These are phyloP conservation scores for Aspergillus cavernicola DNA, from an alignment of 495 filamentous ascomycete species.

Conservation along the genomic window DNA sequence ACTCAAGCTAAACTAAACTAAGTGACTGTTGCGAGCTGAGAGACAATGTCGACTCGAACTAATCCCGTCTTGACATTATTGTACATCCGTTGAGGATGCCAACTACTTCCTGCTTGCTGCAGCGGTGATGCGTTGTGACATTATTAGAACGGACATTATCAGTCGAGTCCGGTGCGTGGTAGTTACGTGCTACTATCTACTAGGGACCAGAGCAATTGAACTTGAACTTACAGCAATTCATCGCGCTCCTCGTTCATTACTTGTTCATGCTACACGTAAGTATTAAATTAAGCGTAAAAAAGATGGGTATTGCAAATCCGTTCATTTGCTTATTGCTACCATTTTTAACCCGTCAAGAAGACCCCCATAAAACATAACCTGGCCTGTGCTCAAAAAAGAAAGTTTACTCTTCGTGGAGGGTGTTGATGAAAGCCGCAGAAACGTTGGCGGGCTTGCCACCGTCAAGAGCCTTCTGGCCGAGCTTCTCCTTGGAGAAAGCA, in stretches of 20 bases:
- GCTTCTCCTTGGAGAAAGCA: slow-evolving; percentile 77
- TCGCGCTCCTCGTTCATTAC: neutral
- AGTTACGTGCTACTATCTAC: no score
- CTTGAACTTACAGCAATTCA: no score
- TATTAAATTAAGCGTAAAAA: neutral
- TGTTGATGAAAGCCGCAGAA: slow-evolving; percentile 47
- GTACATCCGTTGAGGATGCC: no score
- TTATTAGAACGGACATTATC: no score
- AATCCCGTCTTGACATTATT: no score
- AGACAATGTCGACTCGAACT: no score
- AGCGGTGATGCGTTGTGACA: no score
- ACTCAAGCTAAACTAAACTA: no score
- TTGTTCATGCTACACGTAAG: neutral
- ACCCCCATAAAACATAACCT: slow-evolving; percentile 8
- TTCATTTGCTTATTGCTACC: slow-evolving; percentile 24
- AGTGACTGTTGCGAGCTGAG: no score
- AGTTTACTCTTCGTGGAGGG: slow-evolving; percentile 53
- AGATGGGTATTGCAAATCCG: slow-evolving; percentile 24
- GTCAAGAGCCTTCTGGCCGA: slow-evolving; percentile 61
- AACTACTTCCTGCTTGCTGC: no score
- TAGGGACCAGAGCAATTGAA: no score
- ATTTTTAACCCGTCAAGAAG: slow-evolving; percentile 13
- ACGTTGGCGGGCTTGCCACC: slow-evolving; percentile 49
- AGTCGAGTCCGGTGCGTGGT: no score
- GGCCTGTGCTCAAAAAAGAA: slow-evolving; percentile 15